phyloP scores from a whole-genome alignment of 2,329 filamentous ascomycete species.

The Talaromyces sp. region DNA sequence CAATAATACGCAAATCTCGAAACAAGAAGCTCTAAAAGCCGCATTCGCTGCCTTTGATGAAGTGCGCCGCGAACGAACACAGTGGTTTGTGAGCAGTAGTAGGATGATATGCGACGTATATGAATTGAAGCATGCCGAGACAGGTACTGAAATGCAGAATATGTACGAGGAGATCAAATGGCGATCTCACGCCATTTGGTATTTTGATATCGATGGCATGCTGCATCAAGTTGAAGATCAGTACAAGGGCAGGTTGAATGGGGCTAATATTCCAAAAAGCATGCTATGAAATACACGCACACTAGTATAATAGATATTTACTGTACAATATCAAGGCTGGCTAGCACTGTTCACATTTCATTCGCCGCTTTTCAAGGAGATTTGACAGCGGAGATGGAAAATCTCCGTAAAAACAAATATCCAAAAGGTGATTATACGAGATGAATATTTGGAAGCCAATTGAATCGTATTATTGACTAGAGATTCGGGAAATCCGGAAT shows the following conservation, averaged over 20 bases:
- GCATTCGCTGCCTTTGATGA: constrained; percentile 52
- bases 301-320: neutral
- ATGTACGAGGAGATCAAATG: constrained; percentile 19
- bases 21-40: constrained; percentile 12
- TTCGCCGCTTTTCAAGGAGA: neutral
- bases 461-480: neutral
- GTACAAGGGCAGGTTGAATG: neutral
- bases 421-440: too few species aligned
- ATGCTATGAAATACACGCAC: neutral
- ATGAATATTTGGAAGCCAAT: neutral
- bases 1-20: neutral
- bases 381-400: neutral
- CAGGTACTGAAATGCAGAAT: constrained; percentile 23
- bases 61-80: constrained; percentile 45
- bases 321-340: neutral
- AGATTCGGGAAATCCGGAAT: constrained; percentile 11
- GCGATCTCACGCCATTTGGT: constrained; percentile 31
- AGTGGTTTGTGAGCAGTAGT: constrained; percentile 50
- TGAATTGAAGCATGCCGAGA: constrained; percentile 22
- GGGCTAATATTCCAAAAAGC: neutral
- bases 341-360: neutral
- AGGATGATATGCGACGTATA: constrained; percentile 36
- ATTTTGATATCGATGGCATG: constrained; percentile 31
- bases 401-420: too few species aligned
- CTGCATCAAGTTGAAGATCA: constrained; percentile 1